Conservation (phyloP, 2,329 filamentous ascomycete genomes). For the Talaromyces sp. region DNA sequence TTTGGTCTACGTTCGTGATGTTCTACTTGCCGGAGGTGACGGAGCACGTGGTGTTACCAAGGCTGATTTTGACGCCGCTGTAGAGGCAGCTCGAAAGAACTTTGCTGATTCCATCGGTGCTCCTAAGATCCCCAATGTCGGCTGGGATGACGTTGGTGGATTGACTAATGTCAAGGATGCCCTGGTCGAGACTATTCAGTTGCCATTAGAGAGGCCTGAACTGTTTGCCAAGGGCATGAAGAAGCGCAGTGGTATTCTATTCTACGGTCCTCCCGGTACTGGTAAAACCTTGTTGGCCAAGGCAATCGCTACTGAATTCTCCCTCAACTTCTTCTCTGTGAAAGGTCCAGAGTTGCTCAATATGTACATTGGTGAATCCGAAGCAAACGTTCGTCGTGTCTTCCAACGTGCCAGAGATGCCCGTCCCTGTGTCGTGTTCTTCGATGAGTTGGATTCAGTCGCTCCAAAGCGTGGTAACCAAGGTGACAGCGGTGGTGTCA, state of each 20-base stretch:
- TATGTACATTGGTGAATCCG: constrained; percentile 99
- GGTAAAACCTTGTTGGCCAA: constrained; percentile 99
- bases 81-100: constrained; percentile 94
- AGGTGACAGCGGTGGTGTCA: constrained; percentile 94
- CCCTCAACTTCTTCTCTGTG: constrained; percentile 99
- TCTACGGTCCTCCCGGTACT: constrained; percentile 98
- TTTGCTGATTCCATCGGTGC: constrained; percentile 97
- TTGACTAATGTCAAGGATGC: constrained; percentile 93
- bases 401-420: constrained; percentile 99
- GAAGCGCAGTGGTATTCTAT: constrained; percentile 96
- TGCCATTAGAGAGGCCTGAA: constrained; percentile 87
- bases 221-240: constrained; percentile 97
- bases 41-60: constrained; percentile 77
- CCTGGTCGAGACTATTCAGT: constrained; percentile 94
- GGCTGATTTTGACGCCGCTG: constrained; percentile 85
- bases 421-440: constrained; percentile 96
- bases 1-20: constrained; percentile 70
- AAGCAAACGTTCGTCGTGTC: constrained; percentile 98
- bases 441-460: constrained; percentile 96
- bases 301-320: constrained; percentile 97
- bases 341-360: constrained; percentile 97
- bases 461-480: constrained; percentile 96
- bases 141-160: constrained; percentile 94
- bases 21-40: constrained; percentile 85
- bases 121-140: constrained; percentile 95